A percentile compares a stretch with the other conserved stretches of the same genome.
Evolutionary conservation across 179 eudicot genomes (phyloP).

Genomic region (Beta macrorhiza): DNA sequence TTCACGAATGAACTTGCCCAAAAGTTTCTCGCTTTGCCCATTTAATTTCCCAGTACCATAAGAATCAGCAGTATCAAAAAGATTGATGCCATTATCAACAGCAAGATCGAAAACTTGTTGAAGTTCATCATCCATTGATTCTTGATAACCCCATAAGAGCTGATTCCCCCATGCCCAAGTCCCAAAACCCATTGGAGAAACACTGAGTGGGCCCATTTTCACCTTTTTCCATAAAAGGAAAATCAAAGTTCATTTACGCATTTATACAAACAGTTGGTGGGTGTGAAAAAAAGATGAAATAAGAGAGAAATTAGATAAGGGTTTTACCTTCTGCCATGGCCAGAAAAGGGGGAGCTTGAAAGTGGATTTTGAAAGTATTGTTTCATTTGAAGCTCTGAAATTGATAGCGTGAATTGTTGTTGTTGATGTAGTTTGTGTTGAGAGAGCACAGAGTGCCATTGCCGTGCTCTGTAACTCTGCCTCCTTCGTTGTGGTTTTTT

Average conservation of each 20-base stretch:
- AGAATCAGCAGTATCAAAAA: slow-evolving; percentile 96
- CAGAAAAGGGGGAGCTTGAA: slow-evolving; percentile 70
- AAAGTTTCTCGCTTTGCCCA: slow-evolving; percentile 93
- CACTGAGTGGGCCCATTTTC: slow-evolving; percentile 69
- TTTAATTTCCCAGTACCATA: slow-evolving; percentile 87
- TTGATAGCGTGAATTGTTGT: slow-evolving; percentile 15
- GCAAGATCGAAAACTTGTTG: slow-evolving; percentile 74
- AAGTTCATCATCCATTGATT: slow-evolving; percentile 86
- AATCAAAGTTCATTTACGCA: slow-evolving; percentile 17
- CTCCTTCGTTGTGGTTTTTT: neutral
- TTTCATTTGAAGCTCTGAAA: slow-evolving; percentile 33
- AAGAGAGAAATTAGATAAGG: neutral
- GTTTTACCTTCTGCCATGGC: slow-evolving; percentile 78
- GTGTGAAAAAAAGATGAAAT: neutral
- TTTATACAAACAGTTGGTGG: slow-evolving; percentile 27
- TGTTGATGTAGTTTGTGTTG: slow-evolving; percentile 14
- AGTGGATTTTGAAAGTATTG: slow-evolving; percentile 33
- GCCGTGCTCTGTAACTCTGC: neutral
- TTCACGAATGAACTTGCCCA: slow-evolving; percentile 70
- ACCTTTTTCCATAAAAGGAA: slow-evolving; percentile 34
- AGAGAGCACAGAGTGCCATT: slow-evolving; percentile 22
- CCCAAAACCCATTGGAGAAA: slow-evolving; percentile 98
- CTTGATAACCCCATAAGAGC: slow-evolving; percentile 85
- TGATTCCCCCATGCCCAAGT: slow-evolving; percentile 99
- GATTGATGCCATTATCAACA: slow-evolving; percentile 73